phyloP scores from a whole-genome alignment of 805 yeast genomes.

The Cyberlindnera xylosilytica region DNA sequence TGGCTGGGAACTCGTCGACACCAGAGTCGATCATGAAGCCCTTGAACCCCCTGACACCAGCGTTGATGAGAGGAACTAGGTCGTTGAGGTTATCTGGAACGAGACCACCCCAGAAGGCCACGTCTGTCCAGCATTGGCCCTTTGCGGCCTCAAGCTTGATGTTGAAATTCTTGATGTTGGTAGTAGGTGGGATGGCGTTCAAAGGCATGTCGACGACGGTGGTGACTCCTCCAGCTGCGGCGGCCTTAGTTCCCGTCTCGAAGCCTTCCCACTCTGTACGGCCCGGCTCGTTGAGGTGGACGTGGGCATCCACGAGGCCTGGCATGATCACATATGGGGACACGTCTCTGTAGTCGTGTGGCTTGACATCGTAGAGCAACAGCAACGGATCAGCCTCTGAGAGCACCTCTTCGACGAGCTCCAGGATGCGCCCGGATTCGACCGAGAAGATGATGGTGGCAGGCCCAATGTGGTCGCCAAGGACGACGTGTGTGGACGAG shows the following conservation, averaged over 20 bases:
- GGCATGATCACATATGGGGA: conserved; percentile 73
- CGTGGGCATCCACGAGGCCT: conserved; percentile 92
- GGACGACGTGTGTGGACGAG: conserved; percentile 55
- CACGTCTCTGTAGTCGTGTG: conserved; percentile 46
- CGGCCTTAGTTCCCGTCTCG: conserved; percentile 93
- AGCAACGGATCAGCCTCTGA: conserved; percentile 39
- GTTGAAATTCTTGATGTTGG: conserved; percentile 72
- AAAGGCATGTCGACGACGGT: conserved; percentile 95
- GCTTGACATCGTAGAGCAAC: conserved; percentile 39
- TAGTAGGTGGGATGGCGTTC: conserved; percentile 95
- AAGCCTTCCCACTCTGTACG: conserved; percentile 98
- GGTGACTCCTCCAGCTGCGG: conserved; percentile 95
- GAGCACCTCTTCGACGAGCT: conserved; percentile 41
- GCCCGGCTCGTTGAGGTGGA: conserved; percentile 96
- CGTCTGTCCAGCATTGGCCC: conserved; percentile 87
- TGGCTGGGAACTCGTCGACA: conserved; percentile 93
- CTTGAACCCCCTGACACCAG: conserved; percentile 93
- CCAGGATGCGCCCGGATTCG: conserved; percentile 55
- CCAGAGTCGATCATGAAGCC: conserved; percentile 92
- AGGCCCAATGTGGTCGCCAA: conserved; percentile 43
- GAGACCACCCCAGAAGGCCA: conserved; percentile 95
- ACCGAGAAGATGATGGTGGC: conserved; percentile 66
- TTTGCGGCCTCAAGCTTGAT: conserved; percentile 74
- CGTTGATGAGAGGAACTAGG: conserved; percentile 68
- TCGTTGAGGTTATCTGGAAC: conserved; percentile 74